These are phyloP conservation scores for Paulownia fortunei DNA, from an alignment of 257 asterid species.

Conservation along the genomic window DNA sequence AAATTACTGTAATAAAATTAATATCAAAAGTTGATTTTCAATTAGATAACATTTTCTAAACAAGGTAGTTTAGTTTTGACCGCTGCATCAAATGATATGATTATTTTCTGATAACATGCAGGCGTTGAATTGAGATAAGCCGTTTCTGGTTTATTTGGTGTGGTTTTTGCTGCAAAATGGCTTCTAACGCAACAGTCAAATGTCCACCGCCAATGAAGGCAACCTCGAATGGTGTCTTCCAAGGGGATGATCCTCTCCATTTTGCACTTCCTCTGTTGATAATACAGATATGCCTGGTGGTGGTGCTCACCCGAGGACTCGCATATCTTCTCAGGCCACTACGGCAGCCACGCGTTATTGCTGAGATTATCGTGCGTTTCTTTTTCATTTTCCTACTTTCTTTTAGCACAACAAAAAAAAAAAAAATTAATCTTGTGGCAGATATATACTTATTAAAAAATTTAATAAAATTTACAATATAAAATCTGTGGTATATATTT, in stretches of 20 bases:
- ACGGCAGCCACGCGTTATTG: conserved; percentile 83
- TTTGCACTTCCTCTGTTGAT: conserved; percentile 75
- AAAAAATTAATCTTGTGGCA: too few species aligned
- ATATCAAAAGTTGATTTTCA: too few species aligned
- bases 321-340: conserved; percentile 67
- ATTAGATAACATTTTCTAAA: too few species aligned
- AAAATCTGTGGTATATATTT: too few species aligned
- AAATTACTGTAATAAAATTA: too few species aligned
- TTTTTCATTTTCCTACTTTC: not conserved
- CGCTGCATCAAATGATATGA: too few species aligned
- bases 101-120: too few species aligned
- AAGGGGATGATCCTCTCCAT: conserved; percentile 77
- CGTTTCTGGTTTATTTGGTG: conserved; percentile 7
- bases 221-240: conserved; percentile 74
- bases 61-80: too few species aligned
- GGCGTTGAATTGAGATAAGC: conserved; percentile 22
- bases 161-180: conserved; percentile 42
- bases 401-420: not conserved
- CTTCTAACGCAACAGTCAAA: conserved; percentile 36
- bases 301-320: conserved; percentile 64
- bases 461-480: too few species aligned
- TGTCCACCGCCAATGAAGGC: conserved; percentile 78
- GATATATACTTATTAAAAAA: too few species aligned
- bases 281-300: conserved; percentile 68
- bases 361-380: conserved; percentile 74